phyloP scores from a whole-genome alignment of 495 filamentous ascomycete genomes.

The Pyronema domesticum region DNA sequence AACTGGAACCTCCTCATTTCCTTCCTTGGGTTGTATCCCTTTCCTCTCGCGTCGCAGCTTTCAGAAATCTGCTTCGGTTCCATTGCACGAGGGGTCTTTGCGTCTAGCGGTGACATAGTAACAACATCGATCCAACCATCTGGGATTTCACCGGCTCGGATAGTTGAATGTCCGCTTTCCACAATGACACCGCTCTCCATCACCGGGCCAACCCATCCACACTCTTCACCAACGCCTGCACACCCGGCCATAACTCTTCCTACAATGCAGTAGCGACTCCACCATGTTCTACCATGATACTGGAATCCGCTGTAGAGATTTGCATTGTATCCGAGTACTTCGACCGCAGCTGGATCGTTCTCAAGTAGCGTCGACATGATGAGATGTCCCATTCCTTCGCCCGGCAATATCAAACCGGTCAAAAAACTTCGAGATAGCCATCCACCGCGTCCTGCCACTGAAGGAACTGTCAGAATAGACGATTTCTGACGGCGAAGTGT shows the following conservation, averaged over 20 bases:
- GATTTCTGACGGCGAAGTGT: conserved; percentile 3
- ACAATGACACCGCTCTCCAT: conserved; percentile 5
- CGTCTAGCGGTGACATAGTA: conserved; percentile 6
- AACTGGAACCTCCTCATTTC: not conserved
- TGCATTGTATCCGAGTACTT: conserved; percentile 45
- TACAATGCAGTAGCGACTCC: conserved; percentile 64
- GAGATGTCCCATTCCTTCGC: conserved; percentile 53
- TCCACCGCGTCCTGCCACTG: conserved; percentile 29
- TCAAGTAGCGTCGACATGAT: conserved; percentile 65
- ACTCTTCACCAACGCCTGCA: conserved; percentile 39
- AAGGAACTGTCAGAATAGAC: conserved; percentile 1
- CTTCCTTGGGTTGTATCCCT: not conserved
- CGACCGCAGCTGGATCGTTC: conserved; percentile 48
- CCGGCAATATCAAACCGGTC: conserved; percentile 61
- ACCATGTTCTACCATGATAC: conserved; percentile 53
- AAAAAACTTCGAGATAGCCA: conserved; percentile 71
- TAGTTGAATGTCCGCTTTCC: conserved; percentile 2
- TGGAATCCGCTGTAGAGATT: conserved; percentile 68
- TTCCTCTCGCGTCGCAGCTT: conserved; percentile 14
- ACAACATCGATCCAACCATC: conserved; percentile 21
- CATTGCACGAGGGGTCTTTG: conserved; percentile 13
- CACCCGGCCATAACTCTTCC: conserved; percentile 54
- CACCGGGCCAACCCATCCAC: conserved; percentile 22
- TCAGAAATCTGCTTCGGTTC: conserved; percentile 12
- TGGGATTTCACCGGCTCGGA: conserved; percentile 3